Evolutionary conservation across 2,329 filamentous ascomycete genomes (phyloP), one percentile per base, ranked within the genome.

Genomic region (Orbilia quercus): DNA sequence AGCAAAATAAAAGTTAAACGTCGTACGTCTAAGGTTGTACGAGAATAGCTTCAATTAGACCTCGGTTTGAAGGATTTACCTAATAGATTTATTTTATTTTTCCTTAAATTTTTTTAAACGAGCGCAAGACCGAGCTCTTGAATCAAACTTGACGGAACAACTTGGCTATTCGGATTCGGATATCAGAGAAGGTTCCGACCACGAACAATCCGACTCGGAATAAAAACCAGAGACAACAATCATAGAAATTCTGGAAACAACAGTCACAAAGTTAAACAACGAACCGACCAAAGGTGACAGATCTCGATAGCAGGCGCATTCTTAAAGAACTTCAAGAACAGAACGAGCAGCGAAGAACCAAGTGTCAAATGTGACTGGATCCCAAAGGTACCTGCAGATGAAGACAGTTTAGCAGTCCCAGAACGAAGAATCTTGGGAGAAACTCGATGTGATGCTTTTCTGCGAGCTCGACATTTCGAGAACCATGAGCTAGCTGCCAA

Each of bases 321-420:
- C n/a, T n/a, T n/a, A n/a, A 23, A 55, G 45, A 51, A 25, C 12
- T 53, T 34, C 53, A 50, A 38, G 47, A 40, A 64, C 47, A 31
- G 59, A 23, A 16, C 23, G 55, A 44, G 28, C 28, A 54, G 48
- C 53, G 63, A 53, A 47, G 48, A 51, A 57, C 62, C 45, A 53
- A 25, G 63, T 59, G 25, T 42, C 48, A 67, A 67, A 67, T 53
- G 63, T 67, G 63, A 67, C 53, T 44, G 34, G 48, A 50, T 7
- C 42, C 51, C 31, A 45, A 34, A 67, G 28, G 63, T 67, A 67
- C 63, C 63, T 59, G 63, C 63, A 67, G 63, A 58, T 59, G 48
- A 4, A 23, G 36, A 40, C 42, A 53, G 45, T 31, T 20, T 44
- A 51, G 34, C 54, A 18, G 11, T 40, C 6, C 34, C 36, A 40